phyloP scores from a whole-genome alignment of 768 basidiomycete genomes.

The Hysterangium stoloniferum region DNA sequence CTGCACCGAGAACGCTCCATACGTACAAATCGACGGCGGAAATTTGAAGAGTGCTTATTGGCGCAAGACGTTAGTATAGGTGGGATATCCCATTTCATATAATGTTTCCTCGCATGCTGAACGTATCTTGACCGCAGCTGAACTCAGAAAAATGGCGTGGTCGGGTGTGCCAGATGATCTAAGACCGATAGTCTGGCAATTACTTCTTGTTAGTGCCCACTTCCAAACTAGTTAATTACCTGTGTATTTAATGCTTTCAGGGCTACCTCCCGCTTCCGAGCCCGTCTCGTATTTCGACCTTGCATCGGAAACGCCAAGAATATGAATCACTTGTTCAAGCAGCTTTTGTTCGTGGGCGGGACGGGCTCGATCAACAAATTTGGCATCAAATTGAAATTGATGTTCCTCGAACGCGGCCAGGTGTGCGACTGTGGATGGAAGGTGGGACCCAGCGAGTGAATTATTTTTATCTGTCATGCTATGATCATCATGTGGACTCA shows the following conservation, averaged over 20 bases:
- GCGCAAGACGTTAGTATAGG: conserved; percentile 78
- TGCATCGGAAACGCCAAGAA: conserved; percentile 87
- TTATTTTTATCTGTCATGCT: conserved; percentile 9
- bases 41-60: conserved; percentile 73
- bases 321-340: conserved; percentile 85
- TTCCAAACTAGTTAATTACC: not conserved
- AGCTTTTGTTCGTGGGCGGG: conserved; percentile 80
- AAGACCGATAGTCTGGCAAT: conserved; percentile 88
- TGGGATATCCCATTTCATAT: conserved; percentile 28
- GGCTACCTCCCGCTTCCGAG: conserved; percentile 88
- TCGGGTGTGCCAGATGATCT: conserved; percentile 85
- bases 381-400: conserved; percentile 99
- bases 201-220: conserved; percentile 67
- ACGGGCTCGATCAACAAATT: conserved; percentile 88
- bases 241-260: conserved; percentile 30
- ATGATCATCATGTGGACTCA: conserved; percentile 15
- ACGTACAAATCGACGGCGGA: conserved; percentile 66
- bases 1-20: conserved; percentile 70
- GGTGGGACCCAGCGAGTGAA: conserved; percentile 80
- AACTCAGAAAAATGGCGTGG: conserved; percentile 90
- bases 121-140: conserved; percentile 36
- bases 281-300: conserved; percentile 62
- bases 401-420: conserved; percentile 91
- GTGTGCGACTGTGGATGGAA: conserved; percentile 87
- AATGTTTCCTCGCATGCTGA: not conserved